These are phyloP conservation scores for Neocucurbitaria cava DNA, from an alignment of 2,329 filamentous ascomycete genomes.

Conservation along the genomic window DNA sequence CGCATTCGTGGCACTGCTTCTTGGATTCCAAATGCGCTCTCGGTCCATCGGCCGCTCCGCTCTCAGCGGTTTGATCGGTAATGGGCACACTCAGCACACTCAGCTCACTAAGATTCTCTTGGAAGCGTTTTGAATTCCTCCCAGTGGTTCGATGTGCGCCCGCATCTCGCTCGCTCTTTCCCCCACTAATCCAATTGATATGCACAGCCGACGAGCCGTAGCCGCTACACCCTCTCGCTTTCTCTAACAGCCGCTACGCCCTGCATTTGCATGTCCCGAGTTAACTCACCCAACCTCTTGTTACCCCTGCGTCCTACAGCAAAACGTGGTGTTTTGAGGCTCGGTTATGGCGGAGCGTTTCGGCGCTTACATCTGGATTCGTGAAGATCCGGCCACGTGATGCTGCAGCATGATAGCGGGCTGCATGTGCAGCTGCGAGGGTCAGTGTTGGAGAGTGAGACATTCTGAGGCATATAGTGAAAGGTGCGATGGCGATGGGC, in stretches of 20 bases:
- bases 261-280: not conserved
- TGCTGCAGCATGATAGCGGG: not conserved
- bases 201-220: not conserved
- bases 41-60: not conserved
- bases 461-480: slow-evolving; percentile 10
- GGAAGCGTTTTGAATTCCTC: not conserved
- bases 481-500: slow-evolving; percentile 7
- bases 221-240: slow-evolving; percentile 2
- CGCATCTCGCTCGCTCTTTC: slow-evolving; percentile 7
- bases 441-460: slow-evolving; percentile 17
- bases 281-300: not conserved
- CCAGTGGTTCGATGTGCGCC: slow-evolving; percentile 6
- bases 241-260: slow-evolving; percentile 5
- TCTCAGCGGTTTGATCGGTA: not conserved
- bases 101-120: not conserved
- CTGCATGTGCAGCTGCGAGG: not conserved
- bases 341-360: slow-evolving; percentile 7
- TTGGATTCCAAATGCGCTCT: not conserved
- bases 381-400: slow-evolving; percentile 6
- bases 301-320: slow-evolving; percentile 10
- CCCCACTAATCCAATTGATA: not conserved
- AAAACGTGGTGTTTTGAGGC: slow-evolving; percentile 13
- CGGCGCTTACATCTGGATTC: slow-evolving; percentile 10
- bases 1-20: slow-evolving; percentile 1
- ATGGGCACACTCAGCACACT: slow-evolving; percentile 2